Evolutionary conservation across 345 rosid species (phyloP).

Genomic region (Draba incana): DNA sequence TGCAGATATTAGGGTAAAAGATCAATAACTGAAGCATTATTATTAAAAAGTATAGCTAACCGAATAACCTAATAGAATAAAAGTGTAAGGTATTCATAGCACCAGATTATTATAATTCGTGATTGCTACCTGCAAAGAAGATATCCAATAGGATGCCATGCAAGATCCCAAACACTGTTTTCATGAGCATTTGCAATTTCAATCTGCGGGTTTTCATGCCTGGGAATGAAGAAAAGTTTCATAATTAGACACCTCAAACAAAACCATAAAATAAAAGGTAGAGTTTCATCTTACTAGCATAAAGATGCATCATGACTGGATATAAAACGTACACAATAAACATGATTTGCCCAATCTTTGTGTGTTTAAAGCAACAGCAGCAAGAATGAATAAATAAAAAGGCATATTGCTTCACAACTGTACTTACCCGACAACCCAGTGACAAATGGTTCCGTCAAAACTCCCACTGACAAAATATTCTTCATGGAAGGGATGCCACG

Average conservation of each 20-base stretch:
- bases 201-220: constrained; percentile 95
- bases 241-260: constrained; percentile 24
- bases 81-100: neutral
- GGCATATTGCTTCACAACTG: constrained; percentile 15
- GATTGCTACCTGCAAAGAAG: constrained; percentile 87
- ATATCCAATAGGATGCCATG: constrained; percentile 99
- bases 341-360: constrained; percentile 5
- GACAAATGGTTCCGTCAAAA: constrained; percentile 88
- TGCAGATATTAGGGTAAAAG: constrained; percentile 50
- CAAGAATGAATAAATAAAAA: neutral
- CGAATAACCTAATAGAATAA: neutral
- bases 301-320: neutral
- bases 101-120: constrained; percentile 17
- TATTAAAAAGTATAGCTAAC: constrained; percentile 18
- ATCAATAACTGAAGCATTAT: constrained; percentile 29
- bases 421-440: constrained; percentile 92
- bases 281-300: constrained; percentile 19
- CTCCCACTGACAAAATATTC: constrained; percentile 99
- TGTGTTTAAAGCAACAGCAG: neutral
- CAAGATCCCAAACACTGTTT: constrained; percentile 93
- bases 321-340: constrained; percentile 22
- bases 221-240: constrained; percentile 43
- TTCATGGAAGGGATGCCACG: constrained; percentile 99
- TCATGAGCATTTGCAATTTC: constrained; percentile 88
- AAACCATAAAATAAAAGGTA: constrained; percentile 5